Percentiles rank a stretch among this genome's conserved stretches.
phyloP scores from a whole-genome alignment of 129 eudicot species.

The Helichrysum umbraculigerum region DNA sequence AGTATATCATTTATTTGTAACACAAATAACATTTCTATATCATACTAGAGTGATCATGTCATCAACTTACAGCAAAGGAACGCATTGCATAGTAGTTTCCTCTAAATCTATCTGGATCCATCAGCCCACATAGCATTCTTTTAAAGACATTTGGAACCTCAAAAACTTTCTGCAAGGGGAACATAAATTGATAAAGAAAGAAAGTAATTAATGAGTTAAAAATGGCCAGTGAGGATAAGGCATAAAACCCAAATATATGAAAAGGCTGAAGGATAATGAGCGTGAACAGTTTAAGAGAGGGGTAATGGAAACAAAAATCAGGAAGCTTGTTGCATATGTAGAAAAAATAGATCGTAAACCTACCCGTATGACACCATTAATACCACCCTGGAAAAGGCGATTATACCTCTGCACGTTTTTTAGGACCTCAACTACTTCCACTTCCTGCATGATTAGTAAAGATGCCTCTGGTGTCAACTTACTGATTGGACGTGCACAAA shows the following conservation, averaged over 20 bases:
- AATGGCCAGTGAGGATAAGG: neutral
- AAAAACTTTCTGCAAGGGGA: constrained; percentile 32
- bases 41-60: neutral
- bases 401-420: constrained; percentile 43
- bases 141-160: constrained; percentile 35
- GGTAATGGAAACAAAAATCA: constrained; percentile 15
- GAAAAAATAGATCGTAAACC: constrained; percentile 26
- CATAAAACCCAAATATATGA: neutral
- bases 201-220: neutral
- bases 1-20: neutral
- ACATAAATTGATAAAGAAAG: neutral
- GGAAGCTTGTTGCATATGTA: constrained; percentile 8
- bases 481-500: constrained; percentile 40
- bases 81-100: constrained; percentile 45
- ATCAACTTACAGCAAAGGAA: constrained; percentile 36
- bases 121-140: constrained; percentile 31
- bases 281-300: neutral
- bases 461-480: constrained; percentile 46
- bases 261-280: constrained; percentile 17
- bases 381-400: constrained; percentile 46
- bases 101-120: constrained; percentile 47
- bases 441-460: constrained; percentile 28
- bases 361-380: constrained; percentile 45
- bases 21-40: neutral
- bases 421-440: constrained; percentile 38